phyloP scores from a whole-genome alignment of 305 asterid genomes.

The Fraxinus angustifolia region DNA sequence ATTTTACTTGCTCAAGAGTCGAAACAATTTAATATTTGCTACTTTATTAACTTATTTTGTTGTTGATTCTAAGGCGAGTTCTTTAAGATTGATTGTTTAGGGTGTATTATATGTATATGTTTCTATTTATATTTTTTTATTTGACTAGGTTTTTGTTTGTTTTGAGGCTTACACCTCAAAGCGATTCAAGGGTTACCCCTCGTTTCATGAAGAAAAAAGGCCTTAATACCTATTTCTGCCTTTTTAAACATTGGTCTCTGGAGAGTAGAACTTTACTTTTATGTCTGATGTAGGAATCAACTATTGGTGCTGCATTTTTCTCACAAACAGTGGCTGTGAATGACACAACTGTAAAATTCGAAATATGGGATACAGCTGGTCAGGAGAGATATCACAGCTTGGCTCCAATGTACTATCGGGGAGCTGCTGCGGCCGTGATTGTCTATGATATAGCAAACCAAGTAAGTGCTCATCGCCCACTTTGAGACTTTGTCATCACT shows the following conservation, averaged over 20 bases:
- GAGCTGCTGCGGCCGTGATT: conserved; percentile 80
- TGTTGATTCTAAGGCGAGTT: neutral
- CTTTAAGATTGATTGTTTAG: neutral
- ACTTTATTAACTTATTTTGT: neutral
- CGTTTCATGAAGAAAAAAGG: neutral
- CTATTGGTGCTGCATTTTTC: conserved; percentile 77
- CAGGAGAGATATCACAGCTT: conserved; percentile 88
- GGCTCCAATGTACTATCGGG: conserved; percentile 83
- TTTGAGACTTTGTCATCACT: neutral
- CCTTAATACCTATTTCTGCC: neutral
- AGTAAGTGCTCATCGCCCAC: conserved; percentile 31
- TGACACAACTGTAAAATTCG: conserved; percentile 75
- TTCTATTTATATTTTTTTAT: too few relatives aligned
- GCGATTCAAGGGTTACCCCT: too few relatives aligned
- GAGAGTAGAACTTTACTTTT: conserved; percentile 2
- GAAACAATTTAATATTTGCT: neutral
- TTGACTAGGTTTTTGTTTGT: neutral
- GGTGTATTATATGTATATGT: neutral
- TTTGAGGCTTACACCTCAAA: neutral
- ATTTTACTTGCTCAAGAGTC: neutral
- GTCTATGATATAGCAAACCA: conserved; percentile 72
- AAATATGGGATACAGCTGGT: conserved; percentile 90
- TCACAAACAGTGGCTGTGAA: conserved; percentile 76
- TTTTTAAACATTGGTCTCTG: neutral
- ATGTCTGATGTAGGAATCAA: conserved; percentile 58